These are phyloP conservation scores for Anthostomella pinea DNA, from an alignment of 2,329 filamentous ascomycete species.

Conservation along the genomic window DNA sequence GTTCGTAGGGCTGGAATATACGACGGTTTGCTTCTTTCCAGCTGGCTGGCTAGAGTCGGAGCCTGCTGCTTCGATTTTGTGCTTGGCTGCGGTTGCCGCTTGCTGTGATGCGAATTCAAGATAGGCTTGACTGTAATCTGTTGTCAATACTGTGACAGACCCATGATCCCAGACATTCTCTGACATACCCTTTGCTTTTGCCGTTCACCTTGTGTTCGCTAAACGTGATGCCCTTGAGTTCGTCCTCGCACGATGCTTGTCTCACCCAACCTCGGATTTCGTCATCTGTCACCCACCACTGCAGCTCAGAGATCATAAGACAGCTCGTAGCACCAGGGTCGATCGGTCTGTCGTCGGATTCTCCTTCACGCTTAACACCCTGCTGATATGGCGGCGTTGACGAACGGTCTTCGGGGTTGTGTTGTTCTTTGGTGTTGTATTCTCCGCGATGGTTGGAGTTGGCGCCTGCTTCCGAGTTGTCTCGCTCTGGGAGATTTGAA, in stretches of 20 bases:
- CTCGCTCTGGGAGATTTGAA: conserved; percentile 25
- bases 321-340: conserved; percentile 64
- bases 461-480: conserved; percentile 21
- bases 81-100: conserved; percentile 82
- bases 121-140: conserved; percentile 64
- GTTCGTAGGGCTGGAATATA: conserved; percentile 70
- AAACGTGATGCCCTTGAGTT: conserved; percentile 90
- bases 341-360: conserved; percentile 56
- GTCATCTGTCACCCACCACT: conserved; percentile 97
- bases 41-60: conserved; percentile 51
- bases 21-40: conserved; percentile 70
- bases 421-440: conserved; percentile 36
- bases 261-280: conserved; percentile 86
- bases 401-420: conserved; percentile 32
- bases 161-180: not conserved
- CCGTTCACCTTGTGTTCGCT: conserved; percentile 99
- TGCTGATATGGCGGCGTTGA: conserved; percentile 42
- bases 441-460: conserved; percentile 40
- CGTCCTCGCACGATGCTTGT: conserved; percentile 75
- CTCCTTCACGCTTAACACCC: conserved; percentile 60
- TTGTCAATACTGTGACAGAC: conserved; percentile 8
- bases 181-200: conserved; percentile 88
- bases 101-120: conserved; percentile 81
- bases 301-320: conserved; percentile 82
- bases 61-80: conserved; percentile 62